Conservation (phyloP, 1,284 basidiomycete genomes). For the Hymenochaete sp. region DNA sequence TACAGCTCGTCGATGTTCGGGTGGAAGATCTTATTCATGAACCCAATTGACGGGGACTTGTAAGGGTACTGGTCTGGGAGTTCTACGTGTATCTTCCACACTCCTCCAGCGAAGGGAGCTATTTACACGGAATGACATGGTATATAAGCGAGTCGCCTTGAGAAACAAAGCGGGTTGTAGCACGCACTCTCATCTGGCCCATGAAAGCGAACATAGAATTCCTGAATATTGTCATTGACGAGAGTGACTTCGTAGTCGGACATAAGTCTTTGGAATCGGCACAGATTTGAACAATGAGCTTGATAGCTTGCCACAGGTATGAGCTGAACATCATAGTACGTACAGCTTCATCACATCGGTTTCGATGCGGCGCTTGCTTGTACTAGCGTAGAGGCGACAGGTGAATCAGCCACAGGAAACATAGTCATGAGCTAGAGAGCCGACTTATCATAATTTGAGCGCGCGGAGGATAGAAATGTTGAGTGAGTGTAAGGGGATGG, state of each 20-base stretch:
- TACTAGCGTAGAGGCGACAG: constrained; percentile 42
- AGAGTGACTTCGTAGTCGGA: constrained; percentile 95
- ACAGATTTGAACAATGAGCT: not conserved
- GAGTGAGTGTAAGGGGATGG: not conserved
- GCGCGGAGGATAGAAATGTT: no score
- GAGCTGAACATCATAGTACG: constrained; percentile 23
- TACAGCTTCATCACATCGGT: constrained; percentile 99
- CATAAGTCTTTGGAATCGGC: constrained; percentile 61
- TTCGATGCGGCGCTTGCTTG: constrained; percentile 86
- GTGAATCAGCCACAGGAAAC: constrained; percentile 6
- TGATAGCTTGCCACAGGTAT: constrained; percentile 6
- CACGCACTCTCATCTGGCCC: constrained; percentile 88
- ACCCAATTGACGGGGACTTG: constrained; percentile 98
- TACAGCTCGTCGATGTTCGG: constrained; percentile 96
- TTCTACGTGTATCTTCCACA: constrained; percentile 99
- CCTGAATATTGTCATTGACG: constrained; percentile 98
- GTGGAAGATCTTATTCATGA: constrained; percentile 99
- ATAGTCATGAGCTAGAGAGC: not conserved
- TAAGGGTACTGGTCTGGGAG: constrained; percentile 98
- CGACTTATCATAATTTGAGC: not conserved
- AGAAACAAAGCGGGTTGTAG: constrained; percentile 2
- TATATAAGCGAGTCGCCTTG: constrained; percentile 9
- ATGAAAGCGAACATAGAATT: constrained; percentile 95
- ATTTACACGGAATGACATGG: constrained; percentile 10
- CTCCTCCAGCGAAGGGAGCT: constrained; percentile 94